Conservation (phyloP, 441 rosid genomes). For the Euphorbia corollata region DNA sequence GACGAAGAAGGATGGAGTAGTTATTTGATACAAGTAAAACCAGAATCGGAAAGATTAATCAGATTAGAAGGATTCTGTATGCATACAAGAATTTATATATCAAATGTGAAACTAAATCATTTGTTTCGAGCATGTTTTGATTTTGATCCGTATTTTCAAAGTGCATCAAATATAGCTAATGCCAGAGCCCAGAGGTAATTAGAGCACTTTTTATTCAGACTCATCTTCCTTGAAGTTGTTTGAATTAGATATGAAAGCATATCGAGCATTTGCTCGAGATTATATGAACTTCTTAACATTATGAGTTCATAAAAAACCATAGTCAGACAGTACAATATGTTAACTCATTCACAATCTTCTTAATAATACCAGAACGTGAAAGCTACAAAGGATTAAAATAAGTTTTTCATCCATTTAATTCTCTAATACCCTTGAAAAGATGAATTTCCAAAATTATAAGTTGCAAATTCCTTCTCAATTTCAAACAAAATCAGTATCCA, state of each 20-base stretch:
- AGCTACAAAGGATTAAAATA: neutral
- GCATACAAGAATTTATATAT: neutral
- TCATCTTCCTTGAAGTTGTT: too few relatives aligned
- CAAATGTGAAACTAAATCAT: neutral
- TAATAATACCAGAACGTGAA: neutral
- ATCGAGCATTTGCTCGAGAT: neutral
- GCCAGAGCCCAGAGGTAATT: neutral
- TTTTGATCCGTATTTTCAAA: neutral
- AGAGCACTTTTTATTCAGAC: too few relatives aligned
- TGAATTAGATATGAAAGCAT: neutral
- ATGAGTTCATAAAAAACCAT: neutral
- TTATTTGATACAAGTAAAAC: neutral
- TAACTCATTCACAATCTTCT: neutral
- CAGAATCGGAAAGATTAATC: neutral
- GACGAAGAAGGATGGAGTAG: neutral
- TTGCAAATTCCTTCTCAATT: neutral
- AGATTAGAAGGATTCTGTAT: neutral
- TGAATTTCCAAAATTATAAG: neutral
- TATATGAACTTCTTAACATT: neutral
- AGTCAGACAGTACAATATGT: neutral
- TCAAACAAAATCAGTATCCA: neutral
- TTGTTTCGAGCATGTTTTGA: neutral
- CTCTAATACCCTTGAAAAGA: neutral
- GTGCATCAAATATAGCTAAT: neutral
- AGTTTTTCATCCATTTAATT: neutral